Percentiles rank a stretch among this genome's conserved stretches.
Evolutionary conservation across 2,329 filamentous ascomycete species (phyloP).

Genomic region (Arthroderma uncinatum): DNA sequence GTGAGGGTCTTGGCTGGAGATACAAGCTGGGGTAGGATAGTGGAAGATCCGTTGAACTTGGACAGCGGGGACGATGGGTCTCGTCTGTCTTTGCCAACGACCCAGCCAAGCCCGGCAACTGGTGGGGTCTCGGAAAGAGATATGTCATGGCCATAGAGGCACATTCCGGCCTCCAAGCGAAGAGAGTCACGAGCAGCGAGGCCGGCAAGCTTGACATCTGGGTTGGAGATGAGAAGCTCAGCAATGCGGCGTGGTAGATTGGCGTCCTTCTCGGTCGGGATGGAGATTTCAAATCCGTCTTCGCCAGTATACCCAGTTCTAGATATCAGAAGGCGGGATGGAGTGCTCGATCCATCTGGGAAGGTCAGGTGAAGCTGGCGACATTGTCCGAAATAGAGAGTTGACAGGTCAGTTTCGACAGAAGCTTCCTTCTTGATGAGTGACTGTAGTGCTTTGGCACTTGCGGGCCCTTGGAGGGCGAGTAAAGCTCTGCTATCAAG

Average conservation of each 20-base stretch:
- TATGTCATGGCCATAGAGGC: conserved; percentile 97
- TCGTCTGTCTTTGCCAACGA: conserved; percentile 70
- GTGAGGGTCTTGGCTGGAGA: conserved; percentile 48
- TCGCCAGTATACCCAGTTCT: conserved; percentile 94
- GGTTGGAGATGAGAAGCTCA: conserved; percentile 54
- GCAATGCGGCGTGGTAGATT: conserved; percentile 44
- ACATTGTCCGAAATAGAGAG: conserved; percentile 72
- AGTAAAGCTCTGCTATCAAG: conserved; percentile 66
- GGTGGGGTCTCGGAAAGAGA: conserved; percentile 65
- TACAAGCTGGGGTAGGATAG: conserved; percentile 62
- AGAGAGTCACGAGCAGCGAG: conserved; percentile 86
- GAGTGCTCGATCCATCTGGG: conserved; percentile 39
- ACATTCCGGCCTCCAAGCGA: conserved; percentile 94
- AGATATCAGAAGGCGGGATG: conserved; percentile 58
- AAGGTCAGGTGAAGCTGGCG: conserved; percentile 55
- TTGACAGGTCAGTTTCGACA: conserved; percentile 45
- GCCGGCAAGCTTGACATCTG: conserved; percentile 67
- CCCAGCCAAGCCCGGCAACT: conserved; percentile 60
- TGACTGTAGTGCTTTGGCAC: conserved; percentile 56
- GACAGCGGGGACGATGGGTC: conserved; percentile 39
- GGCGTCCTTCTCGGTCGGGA: conserved; percentile 53
- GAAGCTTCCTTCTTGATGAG: conserved; percentile 43
- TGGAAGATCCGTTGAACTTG: conserved; percentile 75
- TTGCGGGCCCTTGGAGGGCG: conserved; percentile 77
- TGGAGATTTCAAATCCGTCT: conserved; percentile 94